These are phyloP conservation scores for Suillus paluster DNA, from an alignment of 768 basidiomycete genomes.

Conservation along the genomic window DNA sequence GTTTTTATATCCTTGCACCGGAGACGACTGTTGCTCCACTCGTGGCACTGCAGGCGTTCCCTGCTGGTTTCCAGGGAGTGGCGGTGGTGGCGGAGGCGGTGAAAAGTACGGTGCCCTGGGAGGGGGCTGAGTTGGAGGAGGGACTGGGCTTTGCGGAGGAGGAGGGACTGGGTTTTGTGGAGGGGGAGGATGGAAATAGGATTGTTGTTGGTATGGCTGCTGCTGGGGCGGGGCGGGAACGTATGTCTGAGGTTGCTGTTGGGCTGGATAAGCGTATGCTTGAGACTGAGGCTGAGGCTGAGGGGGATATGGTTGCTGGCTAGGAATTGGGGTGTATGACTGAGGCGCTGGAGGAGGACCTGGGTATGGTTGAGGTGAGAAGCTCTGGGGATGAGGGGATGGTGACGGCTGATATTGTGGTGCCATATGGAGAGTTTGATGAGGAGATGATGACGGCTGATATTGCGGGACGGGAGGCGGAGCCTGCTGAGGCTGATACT, in stretches of 20 bases:
- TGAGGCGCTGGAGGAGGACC: slow-evolving; percentile 17
- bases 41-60: neutral
- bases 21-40: neutral
- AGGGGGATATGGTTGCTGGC: slow-evolving; percentile 16
- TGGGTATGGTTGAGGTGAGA: slow-evolving; percentile 18
- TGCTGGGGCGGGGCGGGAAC: slow-evolving; percentile 16
- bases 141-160: slow-evolving; percentile 15
- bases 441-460: neutral
- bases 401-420: slow-evolving; percentile 9
- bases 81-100: slow-evolving; percentile 24
- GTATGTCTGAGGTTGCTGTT: slow-evolving; percentile 20
- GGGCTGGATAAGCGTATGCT: slow-evolving; percentile 12
- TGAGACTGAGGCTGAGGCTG: slow-evolving; percentile 10
- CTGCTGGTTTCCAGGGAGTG: slow-evolving; percentile 7
- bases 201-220: slow-evolving; percentile 25
- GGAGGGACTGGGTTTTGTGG: slow-evolving; percentile 8
- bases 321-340: slow-evolving; percentile 4
- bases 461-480: slow-evolving; percentile 14
- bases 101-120: neutral
- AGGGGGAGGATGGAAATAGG: slow-evolving; percentile 21
- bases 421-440: no score
- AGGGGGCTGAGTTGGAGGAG: slow-evolving; percentile 17
- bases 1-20: neutral
- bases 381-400: slow-evolving; percentile 39
- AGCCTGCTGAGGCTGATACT: slow-evolving; percentile 15